These are phyloP conservation scores for Bruguiera hainesii DNA, from an alignment of 441 rosid genomes.

Conservation along the genomic window DNA sequence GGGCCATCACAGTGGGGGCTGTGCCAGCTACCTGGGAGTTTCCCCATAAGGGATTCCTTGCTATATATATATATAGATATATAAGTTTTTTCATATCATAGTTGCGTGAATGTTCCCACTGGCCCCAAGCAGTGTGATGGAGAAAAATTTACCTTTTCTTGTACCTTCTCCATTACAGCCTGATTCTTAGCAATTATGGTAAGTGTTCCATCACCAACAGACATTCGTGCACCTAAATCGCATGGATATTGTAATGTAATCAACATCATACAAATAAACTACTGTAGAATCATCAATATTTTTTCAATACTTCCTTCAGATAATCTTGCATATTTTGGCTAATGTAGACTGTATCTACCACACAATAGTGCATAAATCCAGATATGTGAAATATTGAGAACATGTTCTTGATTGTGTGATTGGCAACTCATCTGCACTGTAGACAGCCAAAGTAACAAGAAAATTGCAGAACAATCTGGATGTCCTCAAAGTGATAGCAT, in stretches of 20 bases:
- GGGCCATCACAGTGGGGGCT: no score
- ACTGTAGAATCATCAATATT: not conserved
- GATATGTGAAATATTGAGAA: not conserved
- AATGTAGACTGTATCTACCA: not conserved
- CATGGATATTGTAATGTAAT: conserved; percentile 2
- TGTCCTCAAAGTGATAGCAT: not conserved
- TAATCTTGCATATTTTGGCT: not conserved
- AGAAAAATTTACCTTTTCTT: conserved; percentile 63
- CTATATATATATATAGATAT: not conserved
- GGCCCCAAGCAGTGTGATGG: not conserved
- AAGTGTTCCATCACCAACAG: conserved; percentile 71
- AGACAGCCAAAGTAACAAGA: not conserved
- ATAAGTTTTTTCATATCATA: not conserved
- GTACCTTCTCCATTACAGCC: conserved; percentile 70
- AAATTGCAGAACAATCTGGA: not conserved
- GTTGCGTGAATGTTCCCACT: not conserved
- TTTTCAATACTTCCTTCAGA: not conserved
- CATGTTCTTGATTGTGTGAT: not conserved
- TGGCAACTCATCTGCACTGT: not conserved
- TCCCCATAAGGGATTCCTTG: no score
- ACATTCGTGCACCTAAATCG: conserved; percentile 68
- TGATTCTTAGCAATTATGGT: conserved; percentile 83
- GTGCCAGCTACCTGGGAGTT: no score
- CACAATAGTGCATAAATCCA: conserved; percentile 1
- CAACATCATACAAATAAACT: not conserved